Conservation (phyloP, 129 eudicot species). For the Pulicaria dysenterica region DNA sequence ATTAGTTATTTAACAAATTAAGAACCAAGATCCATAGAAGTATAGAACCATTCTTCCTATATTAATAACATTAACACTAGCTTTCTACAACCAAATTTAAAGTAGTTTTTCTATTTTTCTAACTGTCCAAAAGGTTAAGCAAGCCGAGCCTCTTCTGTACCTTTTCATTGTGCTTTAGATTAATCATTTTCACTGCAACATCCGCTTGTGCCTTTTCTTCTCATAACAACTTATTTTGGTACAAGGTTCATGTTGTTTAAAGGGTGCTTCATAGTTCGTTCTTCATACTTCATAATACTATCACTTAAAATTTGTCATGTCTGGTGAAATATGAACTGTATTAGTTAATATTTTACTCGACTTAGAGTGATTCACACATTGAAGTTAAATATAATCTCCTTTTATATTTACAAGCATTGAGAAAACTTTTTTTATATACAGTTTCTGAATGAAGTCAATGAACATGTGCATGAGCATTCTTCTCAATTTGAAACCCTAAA, state of each 20-base stretch:
- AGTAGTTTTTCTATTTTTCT: neutral
- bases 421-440: neutral
- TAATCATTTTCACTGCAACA: neutral
- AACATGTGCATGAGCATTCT: neutral
- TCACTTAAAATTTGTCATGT: neutral
- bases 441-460: neutral
- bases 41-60: neutral
- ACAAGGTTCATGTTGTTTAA: neutral
- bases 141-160: constrained; percentile 8
- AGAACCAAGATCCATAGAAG: neutral
- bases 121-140: constrained; percentile 4
- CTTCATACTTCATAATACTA: neutral
- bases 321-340: constrained; percentile 6
- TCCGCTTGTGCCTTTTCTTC: neutral
- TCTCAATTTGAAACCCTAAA: constrained; percentile 6
- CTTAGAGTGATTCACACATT: neutral
- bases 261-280: neutral
- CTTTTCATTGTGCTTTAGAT: constrained; percentile 14
- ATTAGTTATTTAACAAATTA: neutral
- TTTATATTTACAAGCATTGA: neutral
- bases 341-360: neutral
- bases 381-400: neutral
- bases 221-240: neutral
- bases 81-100: neutral
- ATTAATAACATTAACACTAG: neutral